phyloP scores from a whole-genome alignment of 176 grass and related monocot species.

The Ensete ventricosum region DNA sequence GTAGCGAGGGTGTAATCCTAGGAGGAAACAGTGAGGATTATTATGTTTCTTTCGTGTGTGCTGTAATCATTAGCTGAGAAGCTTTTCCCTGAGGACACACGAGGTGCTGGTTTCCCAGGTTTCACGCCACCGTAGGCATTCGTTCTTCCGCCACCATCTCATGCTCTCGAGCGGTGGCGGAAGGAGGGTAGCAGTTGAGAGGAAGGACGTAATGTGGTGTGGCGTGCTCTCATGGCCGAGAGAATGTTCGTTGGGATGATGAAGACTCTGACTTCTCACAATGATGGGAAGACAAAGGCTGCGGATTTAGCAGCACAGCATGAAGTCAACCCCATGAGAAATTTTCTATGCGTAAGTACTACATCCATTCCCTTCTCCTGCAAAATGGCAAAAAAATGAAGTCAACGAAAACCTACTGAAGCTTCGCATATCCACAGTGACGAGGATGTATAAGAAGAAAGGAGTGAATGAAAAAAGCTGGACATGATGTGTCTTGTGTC shows the following conservation, averaged over 20 bases:
- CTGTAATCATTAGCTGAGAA: constrained; percentile 11
- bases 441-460: no score
- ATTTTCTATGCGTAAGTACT: no score
- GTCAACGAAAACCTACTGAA: not conserved
- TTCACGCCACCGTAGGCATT: not conserved
- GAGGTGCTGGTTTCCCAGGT: not conserved
- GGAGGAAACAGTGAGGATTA: not conserved
- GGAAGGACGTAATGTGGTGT: no score
- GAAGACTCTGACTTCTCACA: not conserved
- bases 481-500: not conserved
- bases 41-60: not conserved
- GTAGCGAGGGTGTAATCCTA: not conserved
- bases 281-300: no score
- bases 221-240: not conserved
- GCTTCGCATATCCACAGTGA: constrained; percentile 4
- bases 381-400: no score
- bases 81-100: not conserved
- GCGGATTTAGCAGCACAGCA: not conserved
- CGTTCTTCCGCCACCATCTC: no score
- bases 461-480: not conserved
- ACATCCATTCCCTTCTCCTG: no score
- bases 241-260: constrained; percentile 2
- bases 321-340: no score
- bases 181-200: no score
- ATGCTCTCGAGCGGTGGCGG: no score